These are phyloP conservation scores for Murraya koenigii DNA, from an alignment of 345 rosid genomes.

Conservation along the genomic window DNA sequence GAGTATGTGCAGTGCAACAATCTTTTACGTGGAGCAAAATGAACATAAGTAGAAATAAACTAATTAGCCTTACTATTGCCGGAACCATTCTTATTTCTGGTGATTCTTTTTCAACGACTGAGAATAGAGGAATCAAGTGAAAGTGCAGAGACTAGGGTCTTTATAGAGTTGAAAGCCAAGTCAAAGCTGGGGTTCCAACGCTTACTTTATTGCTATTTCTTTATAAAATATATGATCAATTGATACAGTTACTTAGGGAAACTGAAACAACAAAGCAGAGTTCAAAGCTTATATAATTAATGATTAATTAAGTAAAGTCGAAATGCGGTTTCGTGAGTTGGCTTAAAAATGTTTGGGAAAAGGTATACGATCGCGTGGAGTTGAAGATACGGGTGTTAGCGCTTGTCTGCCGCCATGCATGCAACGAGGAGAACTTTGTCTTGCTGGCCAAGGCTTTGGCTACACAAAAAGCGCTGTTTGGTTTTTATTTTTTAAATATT, in stretches of 20 bases:
- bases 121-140: conserved; percentile 22
- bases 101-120: conserved; percentile 8
- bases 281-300: background rate
- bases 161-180: conserved; percentile 35
- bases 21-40: conserved; percentile 22
- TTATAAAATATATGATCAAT: conserved; percentile 4
- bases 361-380: conserved; percentile 40
- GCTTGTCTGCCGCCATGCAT: conserved; percentile 64
- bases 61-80: conserved; percentile 16
- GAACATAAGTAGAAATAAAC: conserved; percentile 28
- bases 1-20: conserved; percentile 15
- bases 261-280: conserved; percentile 15
- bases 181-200: conserved; percentile 35
- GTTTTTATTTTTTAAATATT: background rate
- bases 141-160: conserved; percentile 18
- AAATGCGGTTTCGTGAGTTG: conserved; percentile 8
- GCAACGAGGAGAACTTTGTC: conserved; percentile 37
- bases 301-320: conserved; percentile 5
- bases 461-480: background rate
- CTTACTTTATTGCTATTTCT: background rate
- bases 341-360: conserved; percentile 22
- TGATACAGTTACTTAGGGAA: conserved; percentile 28
- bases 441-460: conserved; percentile 14
- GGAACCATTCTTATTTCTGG: no score
- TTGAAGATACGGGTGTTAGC: conserved; percentile 44